Evolutionary conservation across 2,329 filamentous ascomycete species (phyloP), one percentile per base, ranked within the genome.

Genomic region (Trichocomaceae sp.): DNA sequence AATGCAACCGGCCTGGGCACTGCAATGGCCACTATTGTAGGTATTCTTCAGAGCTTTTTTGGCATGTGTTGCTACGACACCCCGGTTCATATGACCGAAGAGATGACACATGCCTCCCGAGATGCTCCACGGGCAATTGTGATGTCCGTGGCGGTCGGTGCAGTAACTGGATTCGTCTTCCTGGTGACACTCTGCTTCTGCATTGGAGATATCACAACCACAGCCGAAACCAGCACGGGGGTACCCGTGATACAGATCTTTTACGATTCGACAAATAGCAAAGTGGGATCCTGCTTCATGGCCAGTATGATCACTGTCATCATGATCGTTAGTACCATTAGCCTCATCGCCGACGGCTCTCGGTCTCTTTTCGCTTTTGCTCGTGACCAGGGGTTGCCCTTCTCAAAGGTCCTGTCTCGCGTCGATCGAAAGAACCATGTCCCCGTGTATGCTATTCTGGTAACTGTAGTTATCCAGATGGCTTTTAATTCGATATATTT

Each of bases 401-500:
- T 80, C 60, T 80, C 77, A 0, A 60, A 62, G 0, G 46, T 73
- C 8, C 68, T 80, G 39, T 72, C 73, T 59, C 77, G 69, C 53
- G 75, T 82, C 6, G 73, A 78, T 39, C 57, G 61, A 15, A 76
- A 71, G 57, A 69, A 71, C 33, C 69, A 77, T 17, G 74, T 79
- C 2, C 80, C 80, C 0, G 70, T 80, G 2, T 72, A 75, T 55
- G 77, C 79, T 0, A 68, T 81, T 6, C 56, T 81, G 0, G 61
- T 80, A 2, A 76, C 75, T 0, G 66, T 72, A 0, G 56, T 72
- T 0, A 70, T 81, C 2, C 79, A 82, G 57, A 71, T 80, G 57
- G 78, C 75, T 0, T 73, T 82, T 48, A 76, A 79, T 58, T 75
- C 75, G 12, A 81, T 82, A 46, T 79, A 81, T 57, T 81, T 81